Evolutionary conservation across 179 eudicot genomes (phyloP).

Genomic region (Gypsophila paniculata): DNA sequence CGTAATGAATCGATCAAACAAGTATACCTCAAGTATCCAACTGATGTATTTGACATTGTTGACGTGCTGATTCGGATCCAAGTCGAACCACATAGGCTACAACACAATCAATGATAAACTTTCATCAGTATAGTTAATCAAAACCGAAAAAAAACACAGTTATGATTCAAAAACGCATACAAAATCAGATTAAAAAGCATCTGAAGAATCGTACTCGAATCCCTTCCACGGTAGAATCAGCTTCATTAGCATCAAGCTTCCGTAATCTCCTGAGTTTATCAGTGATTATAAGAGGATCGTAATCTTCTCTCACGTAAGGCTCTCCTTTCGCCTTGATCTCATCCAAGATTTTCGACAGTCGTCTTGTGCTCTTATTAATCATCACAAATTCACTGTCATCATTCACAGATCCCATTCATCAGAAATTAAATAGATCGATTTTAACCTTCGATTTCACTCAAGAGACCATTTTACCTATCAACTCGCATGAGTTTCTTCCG

Average conservation of each 20-base stretch:
- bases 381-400: slow-evolving; percentile 31
- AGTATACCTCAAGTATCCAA: slow-evolving; percentile 38
- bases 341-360: slow-evolving; percentile 32
- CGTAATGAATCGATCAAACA: too few relatives aligned
- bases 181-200: neutral
- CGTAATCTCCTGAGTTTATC: slow-evolving; percentile 16
- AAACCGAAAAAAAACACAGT: neutral
- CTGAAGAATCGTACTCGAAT: slow-evolving; percentile 21
- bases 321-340: slow-evolving; percentile 34
- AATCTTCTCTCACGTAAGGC: slow-evolving; percentile 32
- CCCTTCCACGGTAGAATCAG: slow-evolving; percentile 24
- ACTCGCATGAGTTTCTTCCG: slow-evolving; percentile 32
- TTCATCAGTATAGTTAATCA: neutral
- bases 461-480: slow-evolving; percentile 25
- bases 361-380: slow-evolving; percentile 35
- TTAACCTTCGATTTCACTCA: neutral
- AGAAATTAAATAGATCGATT: neutral
- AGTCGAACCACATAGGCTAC: slow-evolving; percentile 39
- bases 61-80: slow-evolving; percentile 39
- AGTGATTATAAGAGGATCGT: slow-evolving; percentile 23
- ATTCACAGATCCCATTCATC: neutral
- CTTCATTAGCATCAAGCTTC: slow-evolving; percentile 27
- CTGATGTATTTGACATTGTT: slow-evolving; percentile 38
- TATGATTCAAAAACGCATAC: neutral
- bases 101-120: neutral